These are phyloP conservation scores for Wickerhamiella infanticola DNA, from an alignment of 1,139 yeast species.

Conservation along the genomic window DNA sequence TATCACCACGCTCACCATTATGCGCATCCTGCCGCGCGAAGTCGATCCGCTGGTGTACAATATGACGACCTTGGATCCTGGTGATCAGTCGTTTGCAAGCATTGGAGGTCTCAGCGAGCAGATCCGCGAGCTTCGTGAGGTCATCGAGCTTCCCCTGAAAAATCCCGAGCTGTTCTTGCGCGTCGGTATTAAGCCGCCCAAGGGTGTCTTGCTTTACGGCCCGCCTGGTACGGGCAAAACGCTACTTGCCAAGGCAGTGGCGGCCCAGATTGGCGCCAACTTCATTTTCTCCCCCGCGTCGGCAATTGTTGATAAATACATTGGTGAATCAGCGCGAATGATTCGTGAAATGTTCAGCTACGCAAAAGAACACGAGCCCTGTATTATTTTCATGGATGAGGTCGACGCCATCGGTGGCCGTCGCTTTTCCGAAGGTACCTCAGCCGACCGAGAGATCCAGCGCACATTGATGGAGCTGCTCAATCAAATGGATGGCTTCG, in stretches of 20 bases:
- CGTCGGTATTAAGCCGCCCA: slow-evolving; percentile 96
- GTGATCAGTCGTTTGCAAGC: slow-evolving; percentile 85
- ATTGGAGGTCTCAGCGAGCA: slow-evolving; percentile 97
- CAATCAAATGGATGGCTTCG: slow-evolving; percentile 99
- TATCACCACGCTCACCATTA: slow-evolving; percentile 87
- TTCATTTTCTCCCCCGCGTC: slow-evolving; percentile 96
- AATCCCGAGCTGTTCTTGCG: slow-evolving; percentile 92
- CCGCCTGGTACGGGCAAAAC: slow-evolving; percentile 99
- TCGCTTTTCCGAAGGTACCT: slow-evolving; percentile 95
- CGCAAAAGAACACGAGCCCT: slow-evolving; percentile 97
- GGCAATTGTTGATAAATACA: slow-evolving; percentile 95
- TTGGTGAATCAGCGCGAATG: slow-evolving; percentile 94
- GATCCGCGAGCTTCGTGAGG: slow-evolving; percentile 92
- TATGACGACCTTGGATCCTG: slow-evolving; percentile 97
- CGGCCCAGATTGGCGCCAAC: slow-evolving; percentile 97
- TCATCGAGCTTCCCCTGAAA: slow-evolving; percentile 89
- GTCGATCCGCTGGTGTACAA: slow-evolving; percentile 97
- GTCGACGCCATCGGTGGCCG: slow-evolving; percentile 99
- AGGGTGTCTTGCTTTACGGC: slow-evolving; percentile 91
- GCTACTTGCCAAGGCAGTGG: slow-evolving; percentile 89
- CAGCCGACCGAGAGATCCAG: slow-evolving; percentile 98
- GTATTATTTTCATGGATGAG: slow-evolving; percentile 98
- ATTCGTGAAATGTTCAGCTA: slow-evolving; percentile 98
- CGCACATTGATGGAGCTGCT: slow-evolving; percentile 96
- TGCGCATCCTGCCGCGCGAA: slow-evolving; percentile 95